Evolutionary conservation across 352 stramenopile species (phyloP).

Genomic region (Phytophthora foliorum): DNA sequence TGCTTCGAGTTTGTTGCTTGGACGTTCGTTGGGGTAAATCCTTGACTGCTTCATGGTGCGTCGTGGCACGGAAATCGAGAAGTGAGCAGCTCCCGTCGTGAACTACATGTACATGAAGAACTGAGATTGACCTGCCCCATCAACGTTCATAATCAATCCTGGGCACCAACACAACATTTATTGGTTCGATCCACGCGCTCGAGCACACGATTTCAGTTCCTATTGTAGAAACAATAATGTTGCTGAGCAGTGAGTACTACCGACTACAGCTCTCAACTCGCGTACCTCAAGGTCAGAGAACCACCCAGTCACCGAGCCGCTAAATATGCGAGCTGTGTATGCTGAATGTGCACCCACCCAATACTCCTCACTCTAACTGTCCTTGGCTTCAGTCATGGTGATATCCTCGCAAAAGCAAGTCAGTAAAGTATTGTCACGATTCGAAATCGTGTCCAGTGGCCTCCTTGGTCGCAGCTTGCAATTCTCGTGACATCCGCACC

Average conservation of each 20-base stretch:
- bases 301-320: too few species aligned
- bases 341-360: too few species aligned
- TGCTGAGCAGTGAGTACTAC: too few species aligned
- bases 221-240: too few species aligned
- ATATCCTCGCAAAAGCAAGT: not conserved
- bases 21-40: not conserved
- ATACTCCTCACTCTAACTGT: not conserved
- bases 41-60: slow-evolving; percentile 10
- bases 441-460: not conserved
- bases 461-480: not conserved
- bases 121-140: slow-evolving; percentile 1
- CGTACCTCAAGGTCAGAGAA: too few species aligned
- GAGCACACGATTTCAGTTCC: not conserved
- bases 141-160: slow-evolving; percentile 17
- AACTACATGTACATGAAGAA: not conserved
- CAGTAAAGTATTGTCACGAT: not conserved
- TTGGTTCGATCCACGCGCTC: slow-evolving; percentile 24
- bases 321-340: too few species aligned
- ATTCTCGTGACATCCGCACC: not conserved
- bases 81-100: not conserved
- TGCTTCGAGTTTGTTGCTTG: slow-evolving; percentile 3
- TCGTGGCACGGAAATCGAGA: slow-evolving; percentile 1
- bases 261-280: too few species aligned
- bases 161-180: slow-evolving; percentile 19
- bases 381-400: not conserved